Percentiles rank a stretch among this genome's conserved stretches.
These are phyloP conservation scores for Penicillium roqueforti DNA, from an alignment of 495 filamentous ascomycete species.

Conservation along the genomic window DNA sequence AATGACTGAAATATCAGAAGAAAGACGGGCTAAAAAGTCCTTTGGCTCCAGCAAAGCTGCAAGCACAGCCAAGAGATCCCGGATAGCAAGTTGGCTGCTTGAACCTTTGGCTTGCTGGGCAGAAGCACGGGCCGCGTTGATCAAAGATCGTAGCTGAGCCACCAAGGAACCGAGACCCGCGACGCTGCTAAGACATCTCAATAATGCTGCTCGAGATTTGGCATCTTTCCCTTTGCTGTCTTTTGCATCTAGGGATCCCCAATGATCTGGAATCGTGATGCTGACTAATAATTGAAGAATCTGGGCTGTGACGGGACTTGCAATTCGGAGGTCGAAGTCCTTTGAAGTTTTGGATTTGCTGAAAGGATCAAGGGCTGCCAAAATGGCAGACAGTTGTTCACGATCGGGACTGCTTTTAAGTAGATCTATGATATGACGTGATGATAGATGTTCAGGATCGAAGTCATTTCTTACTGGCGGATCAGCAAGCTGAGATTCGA, in stretches of 20 bases:
- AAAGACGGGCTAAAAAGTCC: constrained; percentile 51
- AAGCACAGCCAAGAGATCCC: constrained; percentile 42
- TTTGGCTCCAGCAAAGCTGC: constrained; percentile 55
- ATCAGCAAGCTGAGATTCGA: constrained; percentile 14
- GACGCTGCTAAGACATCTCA: constrained; percentile 67
- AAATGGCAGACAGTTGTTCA: constrained; percentile 47
- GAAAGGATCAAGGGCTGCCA: constrained; percentile 51
- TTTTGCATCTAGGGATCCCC: constrained; percentile 55
- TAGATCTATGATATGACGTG: constrained; percentile 56
- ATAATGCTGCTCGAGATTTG: constrained; percentile 44
- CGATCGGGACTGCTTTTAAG: constrained; percentile 63
- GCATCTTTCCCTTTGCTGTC: constrained; percentile 28
- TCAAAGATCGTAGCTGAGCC: constrained; percentile 54
- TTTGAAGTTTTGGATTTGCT: constrained; percentile 25
- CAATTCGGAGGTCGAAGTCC: constrained; percentile 57
- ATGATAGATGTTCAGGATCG: constrained; percentile 32
- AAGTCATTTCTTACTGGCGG: constrained; percentile 10
- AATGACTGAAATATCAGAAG: constrained; percentile 38
- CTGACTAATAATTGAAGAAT: constrained; percentile 66
- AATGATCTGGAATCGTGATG: constrained; percentile 71
- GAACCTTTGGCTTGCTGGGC: constrained; percentile 29
- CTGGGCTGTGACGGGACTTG: constrained; percentile 61
- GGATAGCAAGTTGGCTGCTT: constrained; percentile 25
- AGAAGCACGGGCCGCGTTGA: constrained; percentile 29
- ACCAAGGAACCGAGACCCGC: constrained; percentile 68